These are phyloP conservation scores for Aspergillus sojae DNA, from an alignment of 2,329 filamentous ascomycete species.

Conservation along the genomic window DNA sequence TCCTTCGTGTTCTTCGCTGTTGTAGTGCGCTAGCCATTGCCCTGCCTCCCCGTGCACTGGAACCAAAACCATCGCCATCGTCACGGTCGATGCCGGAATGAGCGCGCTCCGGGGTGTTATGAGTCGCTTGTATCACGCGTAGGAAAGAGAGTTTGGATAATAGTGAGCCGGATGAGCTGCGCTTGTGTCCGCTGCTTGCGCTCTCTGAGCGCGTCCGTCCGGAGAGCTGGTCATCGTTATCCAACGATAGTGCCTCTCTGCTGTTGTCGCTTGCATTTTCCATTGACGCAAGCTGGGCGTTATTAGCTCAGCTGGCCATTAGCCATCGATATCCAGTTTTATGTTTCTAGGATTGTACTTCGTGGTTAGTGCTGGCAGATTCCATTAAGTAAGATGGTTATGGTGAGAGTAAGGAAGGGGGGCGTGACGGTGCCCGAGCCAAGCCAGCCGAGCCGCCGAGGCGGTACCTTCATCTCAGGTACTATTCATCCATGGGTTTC, in stretches of 20 bases:
- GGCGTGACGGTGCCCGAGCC: not conserved
- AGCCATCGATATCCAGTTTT: slow-evolving; percentile 25
- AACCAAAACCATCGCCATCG: slow-evolving; percentile 30
- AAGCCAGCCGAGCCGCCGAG: slow-evolving; percentile 2
- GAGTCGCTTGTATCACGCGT: slow-evolving; percentile 49
- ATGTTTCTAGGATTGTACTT: slow-evolving; percentile 10
- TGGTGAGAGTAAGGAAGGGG: not conserved
- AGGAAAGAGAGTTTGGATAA: slow-evolving; percentile 72
- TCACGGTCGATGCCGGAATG: slow-evolving; percentile 25
- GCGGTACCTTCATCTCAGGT: not conserved
- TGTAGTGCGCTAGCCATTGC: slow-evolving; percentile 53
- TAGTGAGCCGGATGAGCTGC: slow-evolving; percentile 65
- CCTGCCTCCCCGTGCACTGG: slow-evolving; percentile 48
- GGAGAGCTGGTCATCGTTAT: slow-evolving; percentile 26
- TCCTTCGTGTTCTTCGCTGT: slow-evolving; percentile 63
- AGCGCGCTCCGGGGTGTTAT: slow-evolving; percentile 37
- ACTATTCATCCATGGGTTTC: not conserved
- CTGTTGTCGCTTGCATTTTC: slow-evolving; percentile 35
- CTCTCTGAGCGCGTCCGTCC: slow-evolving; percentile 36
- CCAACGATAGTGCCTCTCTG: slow-evolving; percentile 30
- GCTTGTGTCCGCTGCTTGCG: slow-evolving; percentile 48
- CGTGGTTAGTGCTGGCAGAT: not conserved
- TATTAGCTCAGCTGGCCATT: slow-evolving; percentile 22
- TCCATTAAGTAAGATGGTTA: not conserved
- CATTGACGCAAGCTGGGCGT: slow-evolving; percentile 35